phyloP scores from a whole-genome alignment of 2,329 filamentous ascomycete species.

The Aspergillus niger region DNA sequence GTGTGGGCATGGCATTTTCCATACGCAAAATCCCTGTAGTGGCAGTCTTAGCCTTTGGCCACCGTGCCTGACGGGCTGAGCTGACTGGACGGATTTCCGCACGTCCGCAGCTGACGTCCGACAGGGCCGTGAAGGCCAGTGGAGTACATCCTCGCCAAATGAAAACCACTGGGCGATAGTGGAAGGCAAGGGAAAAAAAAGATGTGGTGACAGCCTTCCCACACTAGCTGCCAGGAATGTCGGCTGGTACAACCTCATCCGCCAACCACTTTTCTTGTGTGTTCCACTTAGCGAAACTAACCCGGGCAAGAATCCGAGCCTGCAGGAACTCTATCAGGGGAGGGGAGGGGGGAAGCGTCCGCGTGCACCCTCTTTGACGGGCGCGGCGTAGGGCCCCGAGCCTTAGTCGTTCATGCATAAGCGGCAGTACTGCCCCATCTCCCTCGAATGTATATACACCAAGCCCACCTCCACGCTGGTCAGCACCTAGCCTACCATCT shows the following conservation, averaged over 20 bases:
- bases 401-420: constrained; percentile 2
- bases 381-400: neutral
- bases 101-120: constrained; percentile 15
- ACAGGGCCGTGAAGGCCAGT: neutral
- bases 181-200: neutral
- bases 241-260: constrained; percentile 7
- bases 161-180: neutral
- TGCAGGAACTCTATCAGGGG: constrained; percentile 15
- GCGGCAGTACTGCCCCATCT: constrained; percentile 8
- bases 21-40: neutral
- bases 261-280: constrained; percentile 8
- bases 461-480: neutral
- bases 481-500: neutral
- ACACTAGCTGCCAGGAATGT: constrained; percentile 10
- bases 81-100: neutral
- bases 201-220: neutral
- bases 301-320: constrained; percentile 5
- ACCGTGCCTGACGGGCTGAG: neutral
- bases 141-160: neutral
- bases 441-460: neutral
- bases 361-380: neutral
- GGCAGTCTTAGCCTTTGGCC: neutral
- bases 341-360: constrained; percentile 2
- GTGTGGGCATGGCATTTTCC: neutral
- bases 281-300: constrained; percentile 3